These are phyloP conservation scores for Starmerella etchellsii DNA, from an alignment of 805 yeast genomes.

Conservation along the genomic window DNA sequence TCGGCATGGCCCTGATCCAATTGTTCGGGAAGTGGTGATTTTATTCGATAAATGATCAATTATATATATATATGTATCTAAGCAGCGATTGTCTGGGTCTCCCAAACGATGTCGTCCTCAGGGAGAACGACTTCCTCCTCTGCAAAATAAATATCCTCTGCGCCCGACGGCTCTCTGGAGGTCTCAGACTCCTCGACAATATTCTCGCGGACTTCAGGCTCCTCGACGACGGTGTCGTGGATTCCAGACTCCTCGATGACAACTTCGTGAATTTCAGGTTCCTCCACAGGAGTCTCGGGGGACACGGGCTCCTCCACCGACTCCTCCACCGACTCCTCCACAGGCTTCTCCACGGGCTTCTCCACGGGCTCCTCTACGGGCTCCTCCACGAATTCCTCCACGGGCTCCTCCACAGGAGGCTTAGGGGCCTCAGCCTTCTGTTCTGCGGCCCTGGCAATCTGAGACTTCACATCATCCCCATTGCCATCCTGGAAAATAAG, in stretches of 20 bases:
- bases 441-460: background rate
- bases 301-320: too few species aligned
- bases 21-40: slow-evolving; percentile 29
- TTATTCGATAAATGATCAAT: background rate
- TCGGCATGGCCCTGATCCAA: slow-evolving; percentile 28
- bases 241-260: too few species aligned
- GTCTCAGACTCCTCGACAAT: too few species aligned
- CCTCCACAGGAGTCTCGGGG: too few species aligned
- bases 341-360: too few species aligned
- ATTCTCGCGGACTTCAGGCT: too few species aligned
- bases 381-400: background rate
- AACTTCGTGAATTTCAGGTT: too few species aligned
- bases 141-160: background rate
- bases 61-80: background rate
- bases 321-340: too few species aligned
- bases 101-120: background rate
- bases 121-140: background rate
- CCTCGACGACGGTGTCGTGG: too few species aligned
- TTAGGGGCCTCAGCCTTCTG: background rate
- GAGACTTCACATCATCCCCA: background rate
- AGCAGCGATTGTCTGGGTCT: background rate
- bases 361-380: background rate
- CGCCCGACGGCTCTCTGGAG: too few species aligned
- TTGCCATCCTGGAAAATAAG: slow-evolving; percentile 19
- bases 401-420: background rate